These are phyloP conservation scores for Aethionema arabicum DNA, from an alignment of 345 rosid species.

Conservation along the genomic window DNA sequence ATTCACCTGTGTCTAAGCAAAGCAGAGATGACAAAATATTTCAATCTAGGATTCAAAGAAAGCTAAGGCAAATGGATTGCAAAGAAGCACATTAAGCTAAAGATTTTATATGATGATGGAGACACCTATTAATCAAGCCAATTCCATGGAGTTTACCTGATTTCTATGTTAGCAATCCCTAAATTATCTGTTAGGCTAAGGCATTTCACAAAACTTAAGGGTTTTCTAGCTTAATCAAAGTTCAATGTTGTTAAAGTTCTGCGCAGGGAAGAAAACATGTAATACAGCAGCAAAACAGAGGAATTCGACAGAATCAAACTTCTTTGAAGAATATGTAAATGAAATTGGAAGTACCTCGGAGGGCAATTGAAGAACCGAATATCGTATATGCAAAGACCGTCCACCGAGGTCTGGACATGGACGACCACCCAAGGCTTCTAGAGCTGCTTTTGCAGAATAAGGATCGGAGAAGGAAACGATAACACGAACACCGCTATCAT, in stretches of 20 bases:
- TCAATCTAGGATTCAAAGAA: neutral
- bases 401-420: conserved; percentile 68
- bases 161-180: too few species aligned
- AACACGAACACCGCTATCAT: conserved; percentile 85
- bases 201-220: neutral
- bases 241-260: neutral
- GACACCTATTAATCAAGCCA: too few species aligned
- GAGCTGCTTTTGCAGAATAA: conserved; percentile 58
- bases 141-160: too few species aligned
- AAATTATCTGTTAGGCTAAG: too few species aligned
- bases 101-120: too few species aligned
- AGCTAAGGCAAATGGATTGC: conserved; percentile 4
- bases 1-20: conserved; percentile 38
- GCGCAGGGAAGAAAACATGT: neutral
- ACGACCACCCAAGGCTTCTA: conserved; percentile 48
- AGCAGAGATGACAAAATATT: neutral
- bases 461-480: conserved; percentile 56
- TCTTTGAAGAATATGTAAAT: neutral
- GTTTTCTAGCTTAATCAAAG: conserved; percentile 4
- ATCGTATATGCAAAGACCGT: conserved; percentile 69
- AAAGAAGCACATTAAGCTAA: neutral
- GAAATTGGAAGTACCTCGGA: conserved; percentile 41
- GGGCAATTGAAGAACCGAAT: conserved; percentile 54
- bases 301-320: neutral
- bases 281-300: neutral